A percentile compares a stretch with the other conserved stretches of the same genome.
Evolutionary conservation across 768 basidiomycete genomes (phyloP).

Genomic region (Trichaptum fuscoviolaceum): DNA sequence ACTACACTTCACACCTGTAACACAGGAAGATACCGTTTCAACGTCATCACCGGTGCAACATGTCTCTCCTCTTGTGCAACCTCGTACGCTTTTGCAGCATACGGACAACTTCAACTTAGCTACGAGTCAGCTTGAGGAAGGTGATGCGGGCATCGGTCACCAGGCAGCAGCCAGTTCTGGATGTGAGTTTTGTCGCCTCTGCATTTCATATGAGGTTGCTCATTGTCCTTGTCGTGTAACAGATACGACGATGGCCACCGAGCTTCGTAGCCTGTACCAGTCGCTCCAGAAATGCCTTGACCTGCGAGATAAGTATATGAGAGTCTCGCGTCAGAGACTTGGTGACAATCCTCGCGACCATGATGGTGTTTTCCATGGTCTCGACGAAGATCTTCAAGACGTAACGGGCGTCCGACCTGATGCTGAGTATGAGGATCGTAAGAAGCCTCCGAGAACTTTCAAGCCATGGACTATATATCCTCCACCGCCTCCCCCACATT

Average conservation of each 20-base stretch:
- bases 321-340: constrained; percentile 79
- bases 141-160: background rate
- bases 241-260: constrained; percentile 34
- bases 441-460: constrained; percentile 29
- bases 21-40: background rate
- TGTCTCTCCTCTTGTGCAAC: constrained; percentile 7
- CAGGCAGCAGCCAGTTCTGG: background rate
- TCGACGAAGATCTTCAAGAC: constrained; percentile 56
- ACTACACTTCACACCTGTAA: constrained; percentile 17
- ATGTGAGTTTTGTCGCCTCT: background rate
- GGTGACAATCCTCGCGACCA: constrained; percentile 94
- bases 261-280: constrained; percentile 54
- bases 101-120: constrained; percentile 5
- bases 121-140: background rate
- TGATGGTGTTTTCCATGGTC: constrained; percentile 70
- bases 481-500: constrained; percentile 88
- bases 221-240: background rate
- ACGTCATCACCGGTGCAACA: constrained; percentile 10
- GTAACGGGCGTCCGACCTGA: constrained; percentile 68
- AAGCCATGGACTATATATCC: constrained; percentile 88
- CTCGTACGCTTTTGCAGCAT: constrained; percentile 14
- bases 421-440: constrained; percentile 29
- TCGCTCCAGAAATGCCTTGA: constrained; percentile 82
- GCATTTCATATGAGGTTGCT: background rate
- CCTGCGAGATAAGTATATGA: constrained; percentile 93